These are phyloP conservation scores for Gossypium trilobum DNA, from an alignment of 441 rosid species.

Conservation along the genomic window DNA sequence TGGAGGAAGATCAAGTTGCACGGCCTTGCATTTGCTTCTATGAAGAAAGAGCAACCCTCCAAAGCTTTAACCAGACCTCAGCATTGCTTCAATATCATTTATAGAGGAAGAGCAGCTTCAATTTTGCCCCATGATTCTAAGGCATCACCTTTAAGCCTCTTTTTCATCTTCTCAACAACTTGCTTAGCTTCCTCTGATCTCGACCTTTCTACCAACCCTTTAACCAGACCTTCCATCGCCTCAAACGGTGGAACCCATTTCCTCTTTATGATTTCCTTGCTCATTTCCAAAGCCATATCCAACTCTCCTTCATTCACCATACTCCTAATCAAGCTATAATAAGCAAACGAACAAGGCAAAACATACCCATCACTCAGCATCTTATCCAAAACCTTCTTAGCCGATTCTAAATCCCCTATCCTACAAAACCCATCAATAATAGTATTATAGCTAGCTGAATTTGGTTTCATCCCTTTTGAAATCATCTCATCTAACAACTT, in stretches of 20 bases:
- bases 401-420: constrained; percentile 24
- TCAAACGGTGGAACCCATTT: constrained; percentile 30
- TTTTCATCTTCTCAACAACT: constrained; percentile 25
- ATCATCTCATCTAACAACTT: constrained; percentile 25
- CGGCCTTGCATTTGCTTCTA: background rate
- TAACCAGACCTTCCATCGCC: constrained; percentile 20
- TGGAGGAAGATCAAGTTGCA: background rate
- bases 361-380: constrained; percentile 18
- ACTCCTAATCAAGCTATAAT: constrained; percentile 17
- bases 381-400: constrained; percentile 20
- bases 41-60: constrained; percentile 14
- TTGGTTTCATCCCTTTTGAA: constrained; percentile 17
- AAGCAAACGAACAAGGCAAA: constrained; percentile 19
- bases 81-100: constrained; percentile 6
- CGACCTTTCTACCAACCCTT: constrained; percentile 22
- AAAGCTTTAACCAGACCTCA: constrained; percentile 10
- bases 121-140: constrained; percentile 25
- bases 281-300: constrained; percentile 22
- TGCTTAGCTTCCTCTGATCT: constrained; percentile 23
- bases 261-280: constrained; percentile 21
- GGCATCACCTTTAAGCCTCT: constrained; percentile 23
- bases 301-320: constrained; percentile 28
- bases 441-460: constrained; percentile 19
- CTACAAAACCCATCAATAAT: constrained; percentile 20
- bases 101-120: constrained; percentile 24